phyloP scores from a whole-genome alignment of 2,329 filamentous ascomycete species.

The Alternaria brassicae region DNA sequence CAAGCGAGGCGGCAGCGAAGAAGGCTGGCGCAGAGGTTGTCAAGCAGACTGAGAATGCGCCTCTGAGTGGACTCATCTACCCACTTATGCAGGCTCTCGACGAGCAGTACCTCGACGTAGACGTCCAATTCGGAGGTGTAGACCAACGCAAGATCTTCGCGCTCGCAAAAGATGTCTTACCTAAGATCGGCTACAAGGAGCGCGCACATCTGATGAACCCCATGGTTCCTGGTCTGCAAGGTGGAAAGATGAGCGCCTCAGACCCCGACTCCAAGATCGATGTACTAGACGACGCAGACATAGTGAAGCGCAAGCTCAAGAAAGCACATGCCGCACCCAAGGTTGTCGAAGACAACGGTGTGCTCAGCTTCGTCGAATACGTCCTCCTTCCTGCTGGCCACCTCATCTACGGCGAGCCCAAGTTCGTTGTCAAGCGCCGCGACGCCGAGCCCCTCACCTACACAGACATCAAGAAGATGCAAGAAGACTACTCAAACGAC shows the following conservation, averaged over 20 bases:
- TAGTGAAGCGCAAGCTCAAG: constrained; percentile 70
- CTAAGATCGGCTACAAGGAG: constrained; percentile 81
- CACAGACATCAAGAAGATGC: constrained; percentile 74
- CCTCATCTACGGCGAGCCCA: constrained; percentile 62
- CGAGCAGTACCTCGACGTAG: constrained; percentile 81
- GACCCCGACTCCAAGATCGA: constrained; percentile 88
- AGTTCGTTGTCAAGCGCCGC: constrained; percentile 73
- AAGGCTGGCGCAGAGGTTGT: constrained; percentile 94
- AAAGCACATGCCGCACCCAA: constrained; percentile 83
- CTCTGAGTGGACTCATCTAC: constrained; percentile 78
- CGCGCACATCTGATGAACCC: constrained; percentile 79
- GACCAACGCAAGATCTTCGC: constrained; percentile 93
- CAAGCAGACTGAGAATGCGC: constrained; percentile 83
- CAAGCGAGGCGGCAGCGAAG: constrained; percentile 81
- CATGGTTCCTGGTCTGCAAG: constrained; percentile 84
- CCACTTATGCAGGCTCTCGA: constrained; percentile 90
- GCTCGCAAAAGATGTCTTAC: constrained; percentile 82
- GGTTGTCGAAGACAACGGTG: constrained; percentile 81
- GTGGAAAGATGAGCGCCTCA: constrained; percentile 79
- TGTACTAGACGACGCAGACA: constrained; percentile 79
- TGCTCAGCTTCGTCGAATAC: constrained; percentile 85
- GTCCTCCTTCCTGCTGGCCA: constrained; percentile 80
- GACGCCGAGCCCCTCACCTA: constrained; percentile 81
- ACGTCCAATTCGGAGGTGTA: constrained; percentile 79
- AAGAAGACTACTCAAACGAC: constrained; percentile 81